Evolutionary conservation across 1,139 yeast genomes (phyloP).

Genomic region (Hyphopichia wangnamkhiaoensis): DNA sequence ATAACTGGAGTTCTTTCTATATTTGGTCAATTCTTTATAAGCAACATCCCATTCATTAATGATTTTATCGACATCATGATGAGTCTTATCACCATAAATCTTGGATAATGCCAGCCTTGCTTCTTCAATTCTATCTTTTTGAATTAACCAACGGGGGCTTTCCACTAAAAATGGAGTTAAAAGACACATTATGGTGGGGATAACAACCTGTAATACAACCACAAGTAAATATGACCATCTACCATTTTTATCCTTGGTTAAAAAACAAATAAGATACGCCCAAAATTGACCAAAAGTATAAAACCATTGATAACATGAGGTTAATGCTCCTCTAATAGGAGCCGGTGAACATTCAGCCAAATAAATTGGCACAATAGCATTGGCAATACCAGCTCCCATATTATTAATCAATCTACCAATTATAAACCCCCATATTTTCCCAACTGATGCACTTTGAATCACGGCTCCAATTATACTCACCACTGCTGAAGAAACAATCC

Average conservation of each 20-base stretch:
- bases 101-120: conserved; percentile 21
- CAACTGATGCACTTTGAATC: conserved; percentile 2
- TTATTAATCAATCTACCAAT: conserved; percentile 7
- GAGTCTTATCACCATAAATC: not conserved
- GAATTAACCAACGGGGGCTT: conserved; percentile 24
- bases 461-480: conserved; percentile 2
- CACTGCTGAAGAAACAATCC: not conserved
- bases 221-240: conserved; percentile 7
- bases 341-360: conserved; percentile 24
- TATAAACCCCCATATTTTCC: conserved; percentile 1
- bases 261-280: conserved; percentile 10
- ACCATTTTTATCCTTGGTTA: conserved; percentile 7
- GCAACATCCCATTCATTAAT: conserved; percentile 1
- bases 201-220: conserved; percentile 18
- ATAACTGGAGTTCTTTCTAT: conserved; percentile 6
- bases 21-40: conserved; percentile 2
- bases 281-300: conserved; percentile 12
- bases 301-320: conserved; percentile 9
- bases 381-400: conserved; percentile 9
- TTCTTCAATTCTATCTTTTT: conserved; percentile 17
- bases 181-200: conserved; percentile 12
- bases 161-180: conserved; percentile 16
- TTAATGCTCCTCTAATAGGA: conserved; percentile 11
- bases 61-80: conserved; percentile 1
- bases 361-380: conserved; percentile 25